These are phyloP conservation scores for Globisporangium solare DNA, from an alignment of 352 stramenopile genomes.

Conservation along the genomic window DNA sequence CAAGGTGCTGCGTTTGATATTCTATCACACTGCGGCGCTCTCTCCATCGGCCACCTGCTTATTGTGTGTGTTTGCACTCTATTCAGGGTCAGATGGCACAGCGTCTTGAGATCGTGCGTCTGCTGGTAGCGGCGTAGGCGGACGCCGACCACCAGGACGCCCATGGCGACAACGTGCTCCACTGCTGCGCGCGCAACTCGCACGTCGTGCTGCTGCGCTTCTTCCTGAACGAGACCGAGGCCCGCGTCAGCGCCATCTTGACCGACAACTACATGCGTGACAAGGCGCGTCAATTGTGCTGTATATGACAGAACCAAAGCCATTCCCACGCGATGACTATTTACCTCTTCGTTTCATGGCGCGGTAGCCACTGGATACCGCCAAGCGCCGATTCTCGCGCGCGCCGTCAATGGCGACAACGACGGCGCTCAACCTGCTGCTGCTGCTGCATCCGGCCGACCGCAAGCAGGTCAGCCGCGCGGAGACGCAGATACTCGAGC, in stretches of 20 bases:
- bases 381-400: constrained; percentile 29
- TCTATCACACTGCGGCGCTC: no score
- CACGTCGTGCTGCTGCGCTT: constrained; percentile 45
- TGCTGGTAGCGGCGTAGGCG: constrained; percentile 41
- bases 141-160: constrained; percentile 41
- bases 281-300: constrained; percentile 24
- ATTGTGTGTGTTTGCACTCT: no score
- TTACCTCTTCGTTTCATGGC: no score
- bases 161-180: constrained; percentile 60
- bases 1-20: constrained; percentile 12
- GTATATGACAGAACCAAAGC: not conserved
- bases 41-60: not conserved
- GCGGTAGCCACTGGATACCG: constrained; percentile 47
- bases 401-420: constrained; percentile 27
- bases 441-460: constrained; percentile 40
- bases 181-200: constrained; percentile 63
- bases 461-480: constrained; percentile 51
- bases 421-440: constrained; percentile 34
- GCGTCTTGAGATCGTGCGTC: constrained; percentile 41
- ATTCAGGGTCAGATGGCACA: constrained; percentile 29
- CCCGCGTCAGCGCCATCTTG: constrained; percentile 33
- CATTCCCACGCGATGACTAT: no score
- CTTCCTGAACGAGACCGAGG: constrained; percentile 57
- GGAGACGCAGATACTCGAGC: constrained; percentile 54
- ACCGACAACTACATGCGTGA: constrained; percentile 54